Evolutionary conservation across 176 grass and related monocot species (phyloP).

Genomic region (Paspalum notatum): DNA sequence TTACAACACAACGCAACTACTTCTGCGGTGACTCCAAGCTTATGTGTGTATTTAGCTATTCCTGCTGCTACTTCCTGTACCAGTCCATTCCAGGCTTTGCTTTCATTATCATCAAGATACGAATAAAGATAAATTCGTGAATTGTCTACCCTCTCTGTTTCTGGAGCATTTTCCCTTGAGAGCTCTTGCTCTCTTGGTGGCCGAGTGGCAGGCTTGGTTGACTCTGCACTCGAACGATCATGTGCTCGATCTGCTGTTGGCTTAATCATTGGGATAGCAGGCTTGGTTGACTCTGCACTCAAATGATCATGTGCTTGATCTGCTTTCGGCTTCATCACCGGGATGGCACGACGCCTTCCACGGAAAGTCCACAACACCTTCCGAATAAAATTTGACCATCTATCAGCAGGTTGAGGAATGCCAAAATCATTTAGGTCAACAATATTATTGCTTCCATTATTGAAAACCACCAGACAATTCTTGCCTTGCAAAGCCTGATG

Average conservation of each 20-base stretch:
- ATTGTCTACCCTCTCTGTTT: neutral
- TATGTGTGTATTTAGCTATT: neutral
- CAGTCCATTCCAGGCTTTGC: neutral
- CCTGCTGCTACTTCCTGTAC: neutral
- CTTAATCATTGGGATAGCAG: too few relatives aligned
- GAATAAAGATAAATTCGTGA: neutral
- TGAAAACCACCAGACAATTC: neutral
- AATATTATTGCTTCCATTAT: neutral
- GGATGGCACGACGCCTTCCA: slow-evolving; percentile 4
- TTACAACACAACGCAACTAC: rapidly evolving
- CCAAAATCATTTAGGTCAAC: slow-evolving; percentile 15
- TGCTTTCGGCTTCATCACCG: too few relatives aligned
- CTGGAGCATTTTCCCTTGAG: neutral
- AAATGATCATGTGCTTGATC: neutral
- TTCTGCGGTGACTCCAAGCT: rapidly evolving
- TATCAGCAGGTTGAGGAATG: neutral
- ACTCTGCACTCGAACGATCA: neutral
- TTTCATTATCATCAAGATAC: neutral
- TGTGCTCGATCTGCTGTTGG: neutral
- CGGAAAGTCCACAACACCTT: slow-evolving; percentile 16
- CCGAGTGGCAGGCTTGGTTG: neutral
- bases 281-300: neutral
- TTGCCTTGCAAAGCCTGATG: neutral
- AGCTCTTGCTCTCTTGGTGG: neutral
- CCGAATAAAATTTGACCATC: neutral